Evolutionary conservation across 108 stramenopile genomes (phyloP), one percentile per base, ranked within the genome.

Genomic region (Fistulifera pelliculosa): DNA sequence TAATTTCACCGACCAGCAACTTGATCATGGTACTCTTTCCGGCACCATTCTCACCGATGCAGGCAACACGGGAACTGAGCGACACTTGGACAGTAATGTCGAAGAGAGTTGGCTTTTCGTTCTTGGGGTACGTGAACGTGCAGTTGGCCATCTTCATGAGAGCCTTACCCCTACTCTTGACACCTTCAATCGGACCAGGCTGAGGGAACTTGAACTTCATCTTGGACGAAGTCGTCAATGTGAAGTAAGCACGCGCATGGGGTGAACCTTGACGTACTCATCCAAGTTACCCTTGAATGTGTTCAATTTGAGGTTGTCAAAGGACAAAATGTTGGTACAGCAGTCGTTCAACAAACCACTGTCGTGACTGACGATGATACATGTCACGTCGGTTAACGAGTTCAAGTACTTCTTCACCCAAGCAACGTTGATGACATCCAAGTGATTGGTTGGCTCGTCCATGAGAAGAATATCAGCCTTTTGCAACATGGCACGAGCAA

Each of bases 21-120:
- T 99, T 99, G 74, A 99, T 99, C 96, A 98, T 95, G 65, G 98
- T 99, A 27, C 95, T 96, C 76, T 99, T 99, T 56, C 98, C 98
- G 28, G 98, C 98, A 43, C 98, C 98, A 61, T 99, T 99, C 69
- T 96, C 95, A 47, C 98, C 98, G 52, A 99, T 93, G 61, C 96
- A 97, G 17, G 96, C 98, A 41, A 99, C 94, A 68, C 98, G 97
- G 43, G 98, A 99, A 52, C 90, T 89, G 61, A 97, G 74, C 0
- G 96, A 97, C 27, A 98, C 97, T 62, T 97, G 96, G 22, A 99
- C 90, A 43, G 83, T 84, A 56, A 97, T 96, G 68, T 99, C 87
- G 62, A 77, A 94, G 28, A 99, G 77, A 25, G 95, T 97, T 13
- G 96, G 96, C 65, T 62, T 90, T 6, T 79, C 62, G 77, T 96